Base-by-base conservation (phyloP, 75 land plant genomes). In the Cunninghamia lanceolata region DNA sequence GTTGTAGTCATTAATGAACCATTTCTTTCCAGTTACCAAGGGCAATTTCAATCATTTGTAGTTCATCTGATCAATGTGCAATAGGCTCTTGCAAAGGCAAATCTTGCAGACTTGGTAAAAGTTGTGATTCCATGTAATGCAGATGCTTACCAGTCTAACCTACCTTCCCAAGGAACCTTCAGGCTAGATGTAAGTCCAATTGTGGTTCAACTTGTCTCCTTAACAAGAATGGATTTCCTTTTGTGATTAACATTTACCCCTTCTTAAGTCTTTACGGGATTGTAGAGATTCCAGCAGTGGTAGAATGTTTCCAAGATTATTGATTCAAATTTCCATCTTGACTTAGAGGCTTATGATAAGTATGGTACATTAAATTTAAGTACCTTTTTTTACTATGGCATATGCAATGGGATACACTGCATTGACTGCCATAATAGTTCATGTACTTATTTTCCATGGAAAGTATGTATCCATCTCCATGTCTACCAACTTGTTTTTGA, bases 1-100 rank as follows among this genome's bases (percentile, higher is more conserved):
- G 87, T 97, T 42, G 97, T 96, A 5, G 95, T 97, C 14, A 97
- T 97, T 28, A 97, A 97, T 85, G 99, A 97, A 83, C 98, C 99
- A 3, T 97, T 97, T n/a, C n/a, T n/a, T n/a, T n/a, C n/a, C n/a
- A n/a, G n/a, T n/a, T n/a, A n/a, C n/a, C n/a, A n/a, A n/a, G n/a
- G n/a, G n/a, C n/a, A n/a, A n/a, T n/a, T n/a, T n/a, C n/a, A n/a
- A n/a, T n/a, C n/a, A n/a, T n/a, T 73, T 42, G 90, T 95, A 0
- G 54, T 94, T 14, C 98, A 96, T n/a, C 54, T 96, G 84, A 71
- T 83, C 76, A 95, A 97, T 83, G 54, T 97, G 25, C 96, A 97
- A 56, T 88, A 92, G 34, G 93, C 99, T 3, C 82, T 97, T 56
- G 89, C 85, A 38, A 91, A 83, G 63, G 95, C 89, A 50, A 92